Conservation (phyloP, 805 yeast genomes). For the Saccharomyces paradoxus region DNA sequence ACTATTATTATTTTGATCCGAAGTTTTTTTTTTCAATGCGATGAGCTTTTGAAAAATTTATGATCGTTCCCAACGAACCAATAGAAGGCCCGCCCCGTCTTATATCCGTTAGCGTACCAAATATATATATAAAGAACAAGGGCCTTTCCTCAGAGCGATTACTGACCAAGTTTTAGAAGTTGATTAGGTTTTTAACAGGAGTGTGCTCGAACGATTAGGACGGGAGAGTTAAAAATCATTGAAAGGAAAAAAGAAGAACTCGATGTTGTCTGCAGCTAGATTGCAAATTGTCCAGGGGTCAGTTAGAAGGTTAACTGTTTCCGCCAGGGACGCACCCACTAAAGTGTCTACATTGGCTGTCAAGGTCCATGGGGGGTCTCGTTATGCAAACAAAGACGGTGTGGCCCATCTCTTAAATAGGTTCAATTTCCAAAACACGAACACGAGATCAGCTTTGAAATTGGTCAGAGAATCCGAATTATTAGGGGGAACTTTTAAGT, state of each 20-base stretch:
- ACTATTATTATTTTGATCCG: background rate
- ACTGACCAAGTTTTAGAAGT: background rate
- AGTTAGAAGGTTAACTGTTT: constrained; percentile 35
- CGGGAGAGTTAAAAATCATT: background rate
- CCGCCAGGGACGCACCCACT: constrained; percentile 53
- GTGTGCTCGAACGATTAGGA: background rate
- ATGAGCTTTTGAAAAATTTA: background rate
- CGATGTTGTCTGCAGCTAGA: constrained; percentile 17
- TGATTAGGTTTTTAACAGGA: background rate
- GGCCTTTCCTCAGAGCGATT: background rate
- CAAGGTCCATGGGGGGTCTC: constrained; percentile 80
- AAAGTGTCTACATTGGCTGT: constrained; percentile 70
- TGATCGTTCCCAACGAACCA: background rate
- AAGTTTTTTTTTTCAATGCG: background rate
- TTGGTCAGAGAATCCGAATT: constrained; percentile 90
- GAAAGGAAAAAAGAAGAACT: background rate
- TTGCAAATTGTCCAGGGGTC: constrained; percentile 19
- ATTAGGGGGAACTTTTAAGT: constrained; percentile 72
- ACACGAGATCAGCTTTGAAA: constrained; percentile 79
- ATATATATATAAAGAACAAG: background rate
- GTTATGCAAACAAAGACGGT: constrained; percentile 64
- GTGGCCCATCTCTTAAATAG: constrained; percentile 76
- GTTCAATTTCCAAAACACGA: constrained; percentile 77
- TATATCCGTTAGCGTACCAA: background rate
- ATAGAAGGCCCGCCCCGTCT: background rate